Evolutionary conservation across 768 basidiomycete species (phyloP).

Genomic region (Leccinellum rugosiceps): DNA sequence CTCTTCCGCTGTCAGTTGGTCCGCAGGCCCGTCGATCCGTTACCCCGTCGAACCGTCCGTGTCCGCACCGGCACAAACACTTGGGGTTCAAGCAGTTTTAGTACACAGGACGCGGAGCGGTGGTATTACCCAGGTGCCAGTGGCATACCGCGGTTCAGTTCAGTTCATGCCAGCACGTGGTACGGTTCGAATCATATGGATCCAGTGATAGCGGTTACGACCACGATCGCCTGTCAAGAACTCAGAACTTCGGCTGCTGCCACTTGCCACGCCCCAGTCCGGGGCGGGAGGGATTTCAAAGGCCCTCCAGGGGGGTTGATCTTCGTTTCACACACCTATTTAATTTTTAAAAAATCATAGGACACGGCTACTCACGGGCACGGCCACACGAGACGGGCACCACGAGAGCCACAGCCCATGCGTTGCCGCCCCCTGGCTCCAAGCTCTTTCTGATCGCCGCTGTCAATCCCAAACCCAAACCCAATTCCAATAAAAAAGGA

Average conservation of each 20-base stretch:
- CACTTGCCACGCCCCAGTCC: background rate
- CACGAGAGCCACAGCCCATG: background rate
- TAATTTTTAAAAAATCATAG: background rate
- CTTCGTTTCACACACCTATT: background rate
- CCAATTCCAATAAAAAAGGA: background rate
- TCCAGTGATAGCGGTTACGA: background rate
- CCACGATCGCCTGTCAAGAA: background rate
- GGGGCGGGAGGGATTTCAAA: background rate
- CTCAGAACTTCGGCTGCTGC: background rate
- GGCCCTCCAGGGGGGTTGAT: background rate
- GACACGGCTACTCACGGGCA: too few species aligned
- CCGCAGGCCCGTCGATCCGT: background rate
- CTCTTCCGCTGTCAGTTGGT: background rate
- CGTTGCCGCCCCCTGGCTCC: background rate
- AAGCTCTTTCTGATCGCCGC: background rate
- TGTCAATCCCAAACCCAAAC: background rate
- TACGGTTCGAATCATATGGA: background rate
- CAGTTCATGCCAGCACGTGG: background rate
- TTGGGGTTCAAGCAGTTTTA: too few species aligned
- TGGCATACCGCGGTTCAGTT: background rate
- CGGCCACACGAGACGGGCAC: background rate
- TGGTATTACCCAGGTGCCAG: too few species aligned
- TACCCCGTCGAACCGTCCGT: background rate
- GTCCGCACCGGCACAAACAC: background rate
- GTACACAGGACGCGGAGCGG: too few species aligned